Percentiles rank a stretch among this genome's conserved stretches.
Conservation (phyloP, 2,329 filamentous ascomycete genomes). For the Pseudocercospora macadamiae region DNA sequence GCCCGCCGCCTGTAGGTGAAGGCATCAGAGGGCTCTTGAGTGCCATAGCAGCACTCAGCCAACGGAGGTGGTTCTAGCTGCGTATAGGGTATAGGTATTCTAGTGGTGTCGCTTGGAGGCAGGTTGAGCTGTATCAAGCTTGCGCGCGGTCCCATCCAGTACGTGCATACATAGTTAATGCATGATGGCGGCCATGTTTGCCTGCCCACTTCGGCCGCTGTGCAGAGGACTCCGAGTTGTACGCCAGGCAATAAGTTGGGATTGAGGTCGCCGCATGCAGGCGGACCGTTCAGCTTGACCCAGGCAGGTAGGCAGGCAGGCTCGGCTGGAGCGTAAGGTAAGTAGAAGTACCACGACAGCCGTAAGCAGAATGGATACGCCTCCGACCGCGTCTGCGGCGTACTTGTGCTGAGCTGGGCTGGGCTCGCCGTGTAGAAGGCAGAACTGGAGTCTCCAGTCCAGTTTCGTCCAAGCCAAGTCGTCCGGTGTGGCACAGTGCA, state of each 20-base stretch:
- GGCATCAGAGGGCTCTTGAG: conserved; percentile 49
- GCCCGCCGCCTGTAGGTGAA: conserved; percentile 40
- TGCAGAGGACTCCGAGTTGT: conserved; percentile 1
- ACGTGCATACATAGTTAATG: conserved; percentile 4
- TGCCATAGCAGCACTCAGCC: conserved; percentile 29
- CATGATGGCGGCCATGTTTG: conserved; percentile 14
- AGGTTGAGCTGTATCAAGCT: conserved; percentile 10
- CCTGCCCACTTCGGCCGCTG: conserved; percentile 7
- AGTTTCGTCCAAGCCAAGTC: too few relatives aligned
- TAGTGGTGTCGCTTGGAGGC: neutral
- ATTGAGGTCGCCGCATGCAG: conserved; percentile 12
- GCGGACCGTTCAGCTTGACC: neutral
- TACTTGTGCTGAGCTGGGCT: too few relatives aligned
- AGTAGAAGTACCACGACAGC: conserved; percentile 16
- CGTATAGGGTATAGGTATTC: too few relatives aligned
- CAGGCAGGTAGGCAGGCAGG: neutral
- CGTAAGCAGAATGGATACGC: conserved; percentile 1
- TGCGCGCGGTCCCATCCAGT: neutral
- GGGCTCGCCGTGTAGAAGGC: conserved; percentile 10
- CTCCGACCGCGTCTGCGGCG: too few relatives aligned
- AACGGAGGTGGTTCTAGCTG: neutral
- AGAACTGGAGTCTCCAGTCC: too few relatives aligned
- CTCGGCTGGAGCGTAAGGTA: neutral
- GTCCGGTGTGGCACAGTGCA: neutral
- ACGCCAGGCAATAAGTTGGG: neutral